Percentiles rank a stretch among this genome's conserved stretches.
Evolutionary conservation across 148 eudicot genomes (phyloP).

Genomic region (Fagopyrum tataricum): DNA sequence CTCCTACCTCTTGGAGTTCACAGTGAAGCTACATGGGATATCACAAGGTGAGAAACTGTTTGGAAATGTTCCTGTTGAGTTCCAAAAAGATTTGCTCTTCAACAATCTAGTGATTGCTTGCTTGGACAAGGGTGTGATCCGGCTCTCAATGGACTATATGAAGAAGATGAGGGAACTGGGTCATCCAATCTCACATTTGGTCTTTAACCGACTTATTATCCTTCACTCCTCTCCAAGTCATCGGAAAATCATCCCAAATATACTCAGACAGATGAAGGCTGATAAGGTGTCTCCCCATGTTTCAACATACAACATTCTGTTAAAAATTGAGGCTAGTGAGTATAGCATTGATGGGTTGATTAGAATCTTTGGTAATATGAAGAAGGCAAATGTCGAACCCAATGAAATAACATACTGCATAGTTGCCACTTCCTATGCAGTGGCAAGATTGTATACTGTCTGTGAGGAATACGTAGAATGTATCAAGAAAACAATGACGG

Average conservation of each 20-base stretch:
- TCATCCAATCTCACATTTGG: conserved; percentile 67
- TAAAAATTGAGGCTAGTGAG: conserved; percentile 83
- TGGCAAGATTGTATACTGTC: conserved; percentile 68
- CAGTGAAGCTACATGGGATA: conserved; percentile 77
- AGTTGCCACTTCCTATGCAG: conserved; percentile 76
- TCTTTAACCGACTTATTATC: conserved; percentile 81
- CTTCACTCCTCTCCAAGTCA: conserved; percentile 77
- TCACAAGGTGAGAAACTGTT: conserved; percentile 78
- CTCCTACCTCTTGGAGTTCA: conserved; percentile 80
- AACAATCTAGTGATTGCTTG: conserved; percentile 94
- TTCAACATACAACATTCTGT: conserved; percentile 83
- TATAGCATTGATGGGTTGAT: conserved; percentile 65
- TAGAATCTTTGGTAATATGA: conserved; percentile 71
- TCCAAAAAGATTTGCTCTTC: conserved; percentile 73
- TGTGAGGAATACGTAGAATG: conserved; percentile 68
- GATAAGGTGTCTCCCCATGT: conserved; percentile 82
- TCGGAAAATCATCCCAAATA: conserved; percentile 53
- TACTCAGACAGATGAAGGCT: conserved; percentile 85
- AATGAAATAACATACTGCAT: conserved; percentile 85
- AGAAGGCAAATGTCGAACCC: conserved; percentile 57
- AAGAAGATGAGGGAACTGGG: conserved; percentile 89
- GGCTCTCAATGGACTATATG: conserved; percentile 79
- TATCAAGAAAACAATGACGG: conserved; percentile 60
- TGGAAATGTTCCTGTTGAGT: conserved; percentile 59
- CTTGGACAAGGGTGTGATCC: conserved; percentile 71